Base-by-base conservation (phyloP, 495 filamentous ascomycete species). In the Penicillium pancosmium region DNA sequence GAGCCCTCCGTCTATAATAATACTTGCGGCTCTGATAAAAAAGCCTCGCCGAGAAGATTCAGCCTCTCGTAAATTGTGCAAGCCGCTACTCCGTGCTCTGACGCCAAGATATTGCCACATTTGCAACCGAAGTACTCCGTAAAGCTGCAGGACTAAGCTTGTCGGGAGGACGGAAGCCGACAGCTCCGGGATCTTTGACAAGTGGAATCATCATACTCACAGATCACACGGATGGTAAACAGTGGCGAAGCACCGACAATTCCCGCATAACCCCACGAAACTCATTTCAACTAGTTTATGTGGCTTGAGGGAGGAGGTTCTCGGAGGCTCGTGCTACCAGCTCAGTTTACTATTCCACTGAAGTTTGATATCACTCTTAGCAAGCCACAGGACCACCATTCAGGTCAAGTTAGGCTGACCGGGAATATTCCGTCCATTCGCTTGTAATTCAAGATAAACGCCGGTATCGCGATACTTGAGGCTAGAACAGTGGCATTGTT, bases 81-180 rank as follows among this genome's bases (percentile, higher is more conserved):
- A n/a, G n/a, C n/a, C n/a, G n/a, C n/a, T 54, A n/a, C 50, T 21
- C 21, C 21, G 50, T 52, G 36, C 50, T 52, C 44, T 21, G 35
- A 44, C 23, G 52, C 52, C 35, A 54, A 54, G 52, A 54, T n/a
- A 54, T 41, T 43, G 38, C 35, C 35, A 54, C 16, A 43, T 41
- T 9, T 21, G 21, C 21, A 21, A 21, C 21, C 15, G 35, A 43
- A 54, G 52, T 54, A 40, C 50, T 52, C 44, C 50, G 50, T 52
- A 15, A 54, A 31, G 36, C 38, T 54, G 52, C 52, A 54, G 52
- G 35, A 54, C 52, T 54, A 43, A 43, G 52, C 52, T 43, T 44
- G 35, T 43, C 38, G 5, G 16, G 23, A 54, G 52, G 18, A 54
- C 52, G 16, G 52, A 54, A 25, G 34, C 35, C 52, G 18, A 54